Evolutionary conservation across 129 eudicot species (phyloP).

Genomic region (Pittosporum tobira): DNA sequence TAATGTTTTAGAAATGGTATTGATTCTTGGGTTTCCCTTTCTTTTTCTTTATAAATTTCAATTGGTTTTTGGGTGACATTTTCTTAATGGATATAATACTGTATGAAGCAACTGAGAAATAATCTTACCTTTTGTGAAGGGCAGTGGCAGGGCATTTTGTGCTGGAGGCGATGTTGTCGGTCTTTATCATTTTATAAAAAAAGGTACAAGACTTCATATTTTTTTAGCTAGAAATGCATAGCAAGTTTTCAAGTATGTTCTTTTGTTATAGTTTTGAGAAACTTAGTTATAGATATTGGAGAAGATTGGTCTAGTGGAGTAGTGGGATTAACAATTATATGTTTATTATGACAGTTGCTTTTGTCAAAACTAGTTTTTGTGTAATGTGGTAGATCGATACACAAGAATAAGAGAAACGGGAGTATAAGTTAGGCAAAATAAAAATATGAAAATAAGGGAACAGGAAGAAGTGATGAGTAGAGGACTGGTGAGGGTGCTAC

Average conservation of each 20-base stretch:
- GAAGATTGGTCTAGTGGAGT: no score
- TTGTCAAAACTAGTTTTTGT: no score
- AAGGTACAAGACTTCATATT: conserved; percentile 25
- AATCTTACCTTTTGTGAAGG: conserved; percentile 35
- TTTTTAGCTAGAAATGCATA: background rate
- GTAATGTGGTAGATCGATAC: no score
- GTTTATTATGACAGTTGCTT: no score
- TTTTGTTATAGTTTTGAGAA: background rate
- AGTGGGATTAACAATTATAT: no score
- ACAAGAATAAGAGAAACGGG: no score
- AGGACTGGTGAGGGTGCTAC: no score
- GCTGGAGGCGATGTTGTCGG: conserved; percentile 73
- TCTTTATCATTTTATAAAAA: conserved; percentile 26
- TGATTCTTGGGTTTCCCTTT: background rate
- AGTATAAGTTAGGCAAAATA: no score
- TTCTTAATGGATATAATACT: conserved; percentile 3
- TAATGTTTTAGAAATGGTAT: conserved; percentile 16
- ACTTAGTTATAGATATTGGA: no score
- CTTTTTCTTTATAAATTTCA: background rate
- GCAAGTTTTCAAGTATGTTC: background rate
- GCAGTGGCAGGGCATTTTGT: conserved; percentile 67
- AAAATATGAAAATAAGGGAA: no score
- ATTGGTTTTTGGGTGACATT: background rate
- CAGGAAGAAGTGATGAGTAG: no score
- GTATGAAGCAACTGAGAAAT: conserved; percentile 7